Evolutionary conservation across 495 filamentous ascomycete genomes (phyloP).

Genomic region (Hypoxylon lienhwacheense): DNA sequence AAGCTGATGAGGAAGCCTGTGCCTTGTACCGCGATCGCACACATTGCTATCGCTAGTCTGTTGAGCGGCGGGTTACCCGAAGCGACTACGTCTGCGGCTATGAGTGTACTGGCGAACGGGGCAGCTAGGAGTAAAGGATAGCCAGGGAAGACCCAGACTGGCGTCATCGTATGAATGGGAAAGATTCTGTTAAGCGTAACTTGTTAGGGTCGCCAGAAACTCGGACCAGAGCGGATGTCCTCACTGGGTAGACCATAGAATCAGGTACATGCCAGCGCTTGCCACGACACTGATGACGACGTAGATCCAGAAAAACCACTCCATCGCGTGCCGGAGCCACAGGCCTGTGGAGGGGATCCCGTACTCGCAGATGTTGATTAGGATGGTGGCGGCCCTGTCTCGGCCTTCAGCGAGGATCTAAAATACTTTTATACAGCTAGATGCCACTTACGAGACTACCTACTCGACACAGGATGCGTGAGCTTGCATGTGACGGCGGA

Average conservation of each 20-base stretch:
- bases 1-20: conserved; percentile 82
- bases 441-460: conserved; percentile 49
- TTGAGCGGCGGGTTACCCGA: conserved; percentile 45
- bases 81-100: conserved; percentile 45
- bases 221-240: neutral
- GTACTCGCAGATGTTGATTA: conserved; percentile 81
- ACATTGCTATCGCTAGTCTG: conserved; percentile 67
- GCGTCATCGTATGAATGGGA: conserved; percentile 85
- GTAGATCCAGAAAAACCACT: conserved; percentile 75
- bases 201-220: neutral
- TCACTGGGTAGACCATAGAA: conserved; percentile 64
- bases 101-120: conserved; percentile 70
- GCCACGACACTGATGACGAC: conserved; percentile 62
- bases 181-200: conserved; percentile 53
- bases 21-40: conserved; percentile 74
- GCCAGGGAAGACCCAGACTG: conserved; percentile 88
- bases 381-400: conserved; percentile 66
- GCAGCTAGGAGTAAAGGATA: conserved; percentile 83
- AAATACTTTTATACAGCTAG: neutral
- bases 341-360: conserved; percentile 64
- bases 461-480: conserved; percentile 19
- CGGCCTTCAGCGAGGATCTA: neutral
- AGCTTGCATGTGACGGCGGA: neutral
- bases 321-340: conserved; percentile 68
- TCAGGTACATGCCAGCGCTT: conserved; percentile 71